Conservation (phyloP, 805 yeast species). For the Sporopachydermia quercuum region DNA sequence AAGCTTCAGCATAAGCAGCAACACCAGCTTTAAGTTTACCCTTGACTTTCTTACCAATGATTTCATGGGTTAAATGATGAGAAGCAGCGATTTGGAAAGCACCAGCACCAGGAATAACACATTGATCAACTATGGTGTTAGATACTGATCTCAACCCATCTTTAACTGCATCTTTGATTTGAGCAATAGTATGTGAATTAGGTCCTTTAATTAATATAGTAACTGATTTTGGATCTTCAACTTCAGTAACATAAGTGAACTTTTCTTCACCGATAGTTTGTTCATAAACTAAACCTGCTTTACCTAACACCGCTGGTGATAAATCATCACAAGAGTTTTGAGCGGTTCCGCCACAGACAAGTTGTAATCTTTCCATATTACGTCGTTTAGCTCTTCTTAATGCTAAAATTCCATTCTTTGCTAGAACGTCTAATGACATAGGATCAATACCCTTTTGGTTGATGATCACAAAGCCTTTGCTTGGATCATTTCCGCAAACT, state of each 20-base stretch:
- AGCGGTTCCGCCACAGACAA: slow-evolving; percentile 94
- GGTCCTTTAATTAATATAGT: slow-evolving; percentile 91
- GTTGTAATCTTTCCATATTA: slow-evolving; percentile 96
- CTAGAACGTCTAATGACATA: slow-evolving; percentile 87
- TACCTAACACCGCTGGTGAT: slow-evolving; percentile 65
- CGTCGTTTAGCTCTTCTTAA: slow-evolving; percentile 96
- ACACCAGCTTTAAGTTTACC: slow-evolving; percentile 87
- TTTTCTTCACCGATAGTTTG: slow-evolving; percentile 94
- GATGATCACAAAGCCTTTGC: slow-evolving; percentile 78
- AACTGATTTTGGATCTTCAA: slow-evolving; percentile 75
- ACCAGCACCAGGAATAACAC: slow-evolving; percentile 94
- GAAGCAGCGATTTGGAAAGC: slow-evolving; percentile 82
- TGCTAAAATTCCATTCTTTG: slow-evolving; percentile 85
- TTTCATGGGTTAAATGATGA: slow-evolving; percentile 39
- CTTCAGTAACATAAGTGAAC: slow-evolving; percentile 87
- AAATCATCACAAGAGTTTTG: slow-evolving; percentile 95
- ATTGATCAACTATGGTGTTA: slow-evolving; percentile 72
- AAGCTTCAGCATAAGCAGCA: slow-evolving; percentile 85
- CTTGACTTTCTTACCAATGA: slow-evolving; percentile 39
- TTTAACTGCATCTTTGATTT: slow-evolving; percentile 92
- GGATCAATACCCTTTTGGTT: slow-evolving; percentile 99
- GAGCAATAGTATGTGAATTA: slow-evolving; percentile 74
- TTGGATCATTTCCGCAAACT: slow-evolving; percentile 65
- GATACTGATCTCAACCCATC: slow-evolving; percentile 94
- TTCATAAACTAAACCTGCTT: slow-evolving; percentile 82